phyloP scores from a whole-genome alignment of 176 grass and related monocot genomes.

The Aegilops umbellulata region DNA sequence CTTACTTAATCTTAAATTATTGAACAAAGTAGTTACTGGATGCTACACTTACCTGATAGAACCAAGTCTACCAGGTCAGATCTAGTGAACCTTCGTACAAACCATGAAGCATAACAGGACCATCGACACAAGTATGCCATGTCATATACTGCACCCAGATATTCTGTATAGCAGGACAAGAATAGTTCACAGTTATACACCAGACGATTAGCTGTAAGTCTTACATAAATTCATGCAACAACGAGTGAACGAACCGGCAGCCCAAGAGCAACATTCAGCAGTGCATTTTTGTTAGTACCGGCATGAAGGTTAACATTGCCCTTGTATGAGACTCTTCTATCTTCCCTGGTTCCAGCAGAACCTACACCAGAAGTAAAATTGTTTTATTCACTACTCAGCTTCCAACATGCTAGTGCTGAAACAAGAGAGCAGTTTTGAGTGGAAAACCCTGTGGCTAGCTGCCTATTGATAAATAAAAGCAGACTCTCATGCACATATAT shows the following conservation, averaged over 20 bases:
- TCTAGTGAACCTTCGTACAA: constrained; percentile 81
- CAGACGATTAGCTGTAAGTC: neutral
- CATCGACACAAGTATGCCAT: constrained; percentile 87
- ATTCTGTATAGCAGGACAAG: constrained; percentile 55
- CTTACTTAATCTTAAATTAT: neutral
- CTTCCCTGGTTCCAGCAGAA: constrained; percentile 94
- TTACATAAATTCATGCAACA: neutral
- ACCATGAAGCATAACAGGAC: constrained; percentile 81
- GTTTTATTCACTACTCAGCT: constrained; percentile 7
- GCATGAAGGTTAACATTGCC: constrained; percentile 75
- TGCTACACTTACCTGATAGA: constrained; percentile 65
- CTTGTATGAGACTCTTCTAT: constrained; percentile 73
- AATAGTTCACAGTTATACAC: constrained; percentile 17
- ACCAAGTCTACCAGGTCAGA: constrained; percentile 93
- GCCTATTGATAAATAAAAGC: constrained; percentile 63
- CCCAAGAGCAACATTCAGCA: constrained; percentile 89
- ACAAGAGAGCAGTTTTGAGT: neutral
- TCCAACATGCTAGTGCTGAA: neutral
- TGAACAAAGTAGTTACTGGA: neutral
- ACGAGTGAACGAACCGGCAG: constrained; percentile 60
- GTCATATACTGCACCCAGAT: constrained; percentile 89
- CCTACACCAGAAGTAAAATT: constrained; percentile 42
- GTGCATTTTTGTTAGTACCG: constrained; percentile 78
- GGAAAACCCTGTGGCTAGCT: constrained; percentile 67
- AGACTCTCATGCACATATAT: too few species aligned